Evolutionary conservation across 768 basidiomycete species (phyloP).

Genomic region (Ramaria rubella): DNA sequence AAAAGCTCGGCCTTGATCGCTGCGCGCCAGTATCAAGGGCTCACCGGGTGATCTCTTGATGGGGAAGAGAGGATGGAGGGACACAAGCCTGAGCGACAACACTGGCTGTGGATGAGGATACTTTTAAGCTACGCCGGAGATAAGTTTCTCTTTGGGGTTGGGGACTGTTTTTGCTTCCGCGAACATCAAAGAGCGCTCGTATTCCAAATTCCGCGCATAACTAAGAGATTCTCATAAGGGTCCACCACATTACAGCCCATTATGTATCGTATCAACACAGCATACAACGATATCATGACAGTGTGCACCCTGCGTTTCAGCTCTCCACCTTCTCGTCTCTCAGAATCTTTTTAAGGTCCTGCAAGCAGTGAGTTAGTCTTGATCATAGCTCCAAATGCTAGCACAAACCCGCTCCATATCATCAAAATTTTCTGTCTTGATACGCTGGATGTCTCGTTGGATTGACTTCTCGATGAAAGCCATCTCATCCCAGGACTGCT

Average conservation of each 20-base stretch:
- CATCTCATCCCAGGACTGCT: conserved; percentile 83
- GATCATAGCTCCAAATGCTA: neutral
- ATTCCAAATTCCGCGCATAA: neutral
- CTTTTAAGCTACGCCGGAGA: neutral
- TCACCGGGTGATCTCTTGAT: too few relatives aligned
- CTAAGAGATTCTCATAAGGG: neutral
- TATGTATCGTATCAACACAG: neutral
- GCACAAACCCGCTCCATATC: conserved; percentile 85
- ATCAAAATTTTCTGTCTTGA: conserved; percentile 87
- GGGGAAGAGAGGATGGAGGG: neutral
- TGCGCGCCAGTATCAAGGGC: too few relatives aligned
- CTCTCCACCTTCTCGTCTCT: conserved; percentile 6
- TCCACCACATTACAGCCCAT: neutral
- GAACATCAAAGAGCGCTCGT: neutral
- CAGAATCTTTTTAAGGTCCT: conserved; percentile 10
- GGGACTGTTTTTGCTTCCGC: neutral
- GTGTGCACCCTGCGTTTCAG: neutral
- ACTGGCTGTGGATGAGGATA: neutral
- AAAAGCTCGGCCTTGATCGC: too few relatives aligned
- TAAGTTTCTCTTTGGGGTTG: neutral
- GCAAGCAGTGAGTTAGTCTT: neutral
- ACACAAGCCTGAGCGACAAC: neutral
- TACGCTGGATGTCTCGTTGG: conserved; percentile 71
- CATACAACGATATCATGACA: neutral
- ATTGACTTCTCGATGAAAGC: conserved; percentile 78